Percentiles rank a stretch among this genome's conserved stretches.
Evolutionary conservation across 139 green algal genomes (phyloP).

Genomic region (Trebouxia sp.): DNA sequence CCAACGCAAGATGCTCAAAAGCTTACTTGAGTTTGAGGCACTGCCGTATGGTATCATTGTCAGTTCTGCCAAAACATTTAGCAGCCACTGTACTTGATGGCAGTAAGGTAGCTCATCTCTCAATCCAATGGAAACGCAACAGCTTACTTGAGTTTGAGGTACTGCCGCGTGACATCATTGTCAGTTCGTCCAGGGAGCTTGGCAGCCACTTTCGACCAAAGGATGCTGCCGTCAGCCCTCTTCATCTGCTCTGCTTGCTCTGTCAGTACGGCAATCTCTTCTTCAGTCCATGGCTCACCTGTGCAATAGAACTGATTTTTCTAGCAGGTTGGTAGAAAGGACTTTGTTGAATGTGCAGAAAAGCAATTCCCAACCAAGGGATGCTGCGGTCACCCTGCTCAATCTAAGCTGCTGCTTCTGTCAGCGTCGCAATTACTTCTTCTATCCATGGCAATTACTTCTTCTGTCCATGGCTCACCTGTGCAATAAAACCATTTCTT

Average conservation of each 20-base stretch:
- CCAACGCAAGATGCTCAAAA: too few relatives aligned
- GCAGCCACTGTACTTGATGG: too few relatives aligned
- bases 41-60: too few relatives aligned
- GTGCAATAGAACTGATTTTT: too few relatives aligned
- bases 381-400: not conserved
- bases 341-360: too few relatives aligned
- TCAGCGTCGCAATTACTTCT: too few relatives aligned
- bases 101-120: too few relatives aligned
- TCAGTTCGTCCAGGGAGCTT: constrained; percentile 31
- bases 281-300: not conserved
- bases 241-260: not conserved
- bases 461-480: not conserved
- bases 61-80: too few relatives aligned
- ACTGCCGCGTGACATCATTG: not conserved
- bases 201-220: constrained; percentile 15
- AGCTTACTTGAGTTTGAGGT: not conserved
- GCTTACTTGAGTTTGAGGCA: too few relatives aligned
- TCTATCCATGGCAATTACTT: constrained; percentile 3
- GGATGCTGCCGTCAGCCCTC: constrained; percentile 13
- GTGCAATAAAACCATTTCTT: too few relatives aligned
- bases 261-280: constrained; percentile 4
- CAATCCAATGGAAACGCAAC: not conserved
- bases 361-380: constrained; percentile 19
- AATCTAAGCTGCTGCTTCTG: not conserved
- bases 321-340: too few relatives aligned